Evolutionary conservation across 768 basidiomycete genomes (phyloP).

Genomic region (Dictyophora rubrovolvata): DNA sequence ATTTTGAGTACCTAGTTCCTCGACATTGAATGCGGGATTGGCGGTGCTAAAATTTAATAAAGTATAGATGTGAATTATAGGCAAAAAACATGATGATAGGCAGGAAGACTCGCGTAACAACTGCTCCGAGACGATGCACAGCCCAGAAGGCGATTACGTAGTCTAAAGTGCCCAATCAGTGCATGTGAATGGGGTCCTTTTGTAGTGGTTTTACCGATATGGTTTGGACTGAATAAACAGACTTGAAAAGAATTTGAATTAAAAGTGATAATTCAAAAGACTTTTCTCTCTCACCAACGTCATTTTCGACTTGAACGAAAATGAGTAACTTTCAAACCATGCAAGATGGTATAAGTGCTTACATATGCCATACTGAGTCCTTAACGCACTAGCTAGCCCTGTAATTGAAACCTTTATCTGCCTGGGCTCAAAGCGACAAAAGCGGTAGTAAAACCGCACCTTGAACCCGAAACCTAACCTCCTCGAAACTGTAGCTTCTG

Average conservation of each 20-base stretch:
- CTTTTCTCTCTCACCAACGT: conserved; percentile 21
- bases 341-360: background rate
- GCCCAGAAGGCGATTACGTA: conserved; percentile 42
- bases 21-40: background rate
- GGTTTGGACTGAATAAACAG: conserved; percentile 56
- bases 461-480: conserved; percentile 18
- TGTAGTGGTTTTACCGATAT: conserved; percentile 35
- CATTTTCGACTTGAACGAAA: conserved; percentile 8
- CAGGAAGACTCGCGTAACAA: conserved; percentile 23
- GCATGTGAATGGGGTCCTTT: background rate
- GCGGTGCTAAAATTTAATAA: conserved; percentile 7
- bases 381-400: conserved; percentile 4
- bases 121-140: conserved; percentile 28
- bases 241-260: conserved; percentile 28
- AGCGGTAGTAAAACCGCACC: background rate
- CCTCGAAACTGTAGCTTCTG: conserved; percentile 25
- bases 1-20: conserved; percentile 2
- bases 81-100: conserved; percentile 26
- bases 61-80: conserved; percentile 36
- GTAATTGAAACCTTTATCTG: background rate
- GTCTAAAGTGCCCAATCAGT: background rate
- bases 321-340: background rate
- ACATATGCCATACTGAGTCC: conserved; percentile 1
- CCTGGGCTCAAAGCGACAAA: background rate
- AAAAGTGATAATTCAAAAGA: conserved; percentile 16